Percentiles rank a stretch among this genome's conserved stretches.
phyloP scores from a whole-genome alignment of 148 eudicot genomes.

The Polygonum aviculare region DNA sequence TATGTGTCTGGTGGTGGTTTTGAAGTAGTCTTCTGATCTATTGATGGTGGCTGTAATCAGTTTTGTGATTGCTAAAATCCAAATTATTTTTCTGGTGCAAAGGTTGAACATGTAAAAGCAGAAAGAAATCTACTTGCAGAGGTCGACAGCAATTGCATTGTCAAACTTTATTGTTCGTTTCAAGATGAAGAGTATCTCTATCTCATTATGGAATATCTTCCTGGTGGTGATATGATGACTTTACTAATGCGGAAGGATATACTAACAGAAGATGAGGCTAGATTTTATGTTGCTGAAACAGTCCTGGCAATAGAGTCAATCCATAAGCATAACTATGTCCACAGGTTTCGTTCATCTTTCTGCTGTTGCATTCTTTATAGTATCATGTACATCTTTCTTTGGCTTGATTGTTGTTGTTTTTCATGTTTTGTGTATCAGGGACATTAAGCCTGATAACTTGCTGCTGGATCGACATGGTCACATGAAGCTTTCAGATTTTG shows the following conservation, averaged over 20 bases:
- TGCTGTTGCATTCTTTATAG: neutral
- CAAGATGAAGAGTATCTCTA: constrained; percentile 98
- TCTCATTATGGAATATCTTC: constrained; percentile 94
- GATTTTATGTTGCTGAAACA: constrained; percentile 94
- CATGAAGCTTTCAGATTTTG: constrained; percentile 98
- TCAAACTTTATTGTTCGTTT: constrained; percentile 96
- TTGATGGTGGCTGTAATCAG: neutral
- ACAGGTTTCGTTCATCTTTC: constrained; percentile 46
- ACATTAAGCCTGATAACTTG: constrained; percentile 97
- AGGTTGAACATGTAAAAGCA: constrained; percentile 99
- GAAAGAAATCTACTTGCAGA: constrained; percentile 96
- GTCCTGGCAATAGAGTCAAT: constrained; percentile 94
- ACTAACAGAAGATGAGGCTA: constrained; percentile 86
- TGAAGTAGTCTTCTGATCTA: neutral
- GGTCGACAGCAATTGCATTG: constrained; percentile 99
- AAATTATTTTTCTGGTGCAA: neutral
- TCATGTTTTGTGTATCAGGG: constrained; percentile 41
- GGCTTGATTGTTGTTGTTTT: constrained; percentile 9
- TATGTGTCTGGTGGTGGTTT: constrained; percentile 15
- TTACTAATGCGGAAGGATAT: constrained; percentile 96
- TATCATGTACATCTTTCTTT: constrained; percentile 2
- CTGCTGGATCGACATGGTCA: constrained; percentile 88
- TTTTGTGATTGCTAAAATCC: neutral
- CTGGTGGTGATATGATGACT: constrained; percentile 99
- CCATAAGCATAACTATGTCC: constrained; percentile 93